Percentiles rank a stretch among this genome's conserved stretches.
Conservation (phyloP, 805 yeast genomes). For the Myxozyma lipomycoides region DNA sequence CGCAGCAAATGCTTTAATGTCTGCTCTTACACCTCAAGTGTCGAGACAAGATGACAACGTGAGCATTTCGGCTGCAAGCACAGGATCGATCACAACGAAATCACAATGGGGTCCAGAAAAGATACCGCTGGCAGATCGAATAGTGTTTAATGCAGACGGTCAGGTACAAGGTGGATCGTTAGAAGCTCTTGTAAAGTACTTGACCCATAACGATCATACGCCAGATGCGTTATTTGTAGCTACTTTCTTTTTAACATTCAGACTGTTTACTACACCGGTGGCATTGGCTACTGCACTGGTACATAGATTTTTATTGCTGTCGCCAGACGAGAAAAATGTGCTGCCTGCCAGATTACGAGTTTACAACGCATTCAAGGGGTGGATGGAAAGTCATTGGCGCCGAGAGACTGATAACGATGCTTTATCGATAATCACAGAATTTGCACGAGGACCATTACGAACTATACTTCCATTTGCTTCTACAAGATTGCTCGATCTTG, state of each 20-base stretch:
- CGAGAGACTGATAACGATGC: slow-evolving; percentile 25
- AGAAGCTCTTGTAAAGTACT: slow-evolving; percentile 70
- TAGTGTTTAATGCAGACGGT: slow-evolving; percentile 60
- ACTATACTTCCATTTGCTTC: slow-evolving; percentile 14
- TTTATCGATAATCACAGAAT: slow-evolving; percentile 21
- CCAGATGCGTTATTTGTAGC: slow-evolving; percentile 59
- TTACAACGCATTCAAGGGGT: slow-evolving; percentile 63
- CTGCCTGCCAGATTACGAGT: slow-evolving; percentile 37
- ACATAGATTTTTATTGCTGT: slow-evolving; percentile 50
- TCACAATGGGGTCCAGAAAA: background rate
- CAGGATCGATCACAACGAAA: background rate
- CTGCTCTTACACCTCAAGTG: background rate
- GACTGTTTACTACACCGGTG: slow-evolving; percentile 64
- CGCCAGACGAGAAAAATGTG: slow-evolving; percentile 22
- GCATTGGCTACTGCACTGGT: slow-evolving; percentile 59
- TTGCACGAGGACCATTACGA: slow-evolving; percentile 20
- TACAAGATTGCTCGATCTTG: slow-evolving; percentile 16
- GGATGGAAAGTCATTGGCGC: slow-evolving; percentile 89
- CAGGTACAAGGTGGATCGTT: slow-evolving; percentile 78
- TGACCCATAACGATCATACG: slow-evolving; percentile 64
- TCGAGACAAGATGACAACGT: background rate
- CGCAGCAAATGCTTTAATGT: background rate
- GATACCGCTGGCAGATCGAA: slow-evolving; percentile 19
- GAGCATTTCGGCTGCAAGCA: background rate
- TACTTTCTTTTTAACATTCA: slow-evolving; percentile 68